These are phyloP conservation scores for Tylopilus sp. DNA, from an alignment of 768 basidiomycete genomes.

Conservation along the genomic window DNA sequence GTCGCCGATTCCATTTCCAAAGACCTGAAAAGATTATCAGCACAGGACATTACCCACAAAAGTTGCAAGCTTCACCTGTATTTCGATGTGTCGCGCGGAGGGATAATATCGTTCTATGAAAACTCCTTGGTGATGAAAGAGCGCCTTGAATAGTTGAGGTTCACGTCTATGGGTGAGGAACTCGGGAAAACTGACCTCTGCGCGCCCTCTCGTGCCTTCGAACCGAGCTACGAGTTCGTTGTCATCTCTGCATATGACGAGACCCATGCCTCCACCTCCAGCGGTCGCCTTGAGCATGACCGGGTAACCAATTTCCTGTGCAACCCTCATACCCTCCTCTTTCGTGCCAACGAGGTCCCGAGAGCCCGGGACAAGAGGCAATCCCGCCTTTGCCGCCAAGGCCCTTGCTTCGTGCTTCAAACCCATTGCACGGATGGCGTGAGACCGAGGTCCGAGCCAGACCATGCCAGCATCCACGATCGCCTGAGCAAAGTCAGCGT, in stretches of 20 bases:
- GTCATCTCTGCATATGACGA: conserved; percentile 49
- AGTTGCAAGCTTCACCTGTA: conserved; percentile 42
- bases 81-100: conserved; percentile 59
- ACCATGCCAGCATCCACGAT: conserved; percentile 47
- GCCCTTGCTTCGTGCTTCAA: conserved; percentile 56
- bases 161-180: not conserved
- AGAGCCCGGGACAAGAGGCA: conserved; percentile 58
- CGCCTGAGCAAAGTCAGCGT: conserved; percentile 48
- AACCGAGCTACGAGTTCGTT: conserved; percentile 38
- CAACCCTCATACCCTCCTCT: conserved; percentile 40
- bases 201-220: conserved; percentile 36
- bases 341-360: conserved; percentile 41
- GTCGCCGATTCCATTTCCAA: conserved; percentile 59
- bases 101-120: conserved; percentile 61
- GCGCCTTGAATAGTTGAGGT: conserved; percentile 25
- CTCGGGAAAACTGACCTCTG: conserved; percentile 26
- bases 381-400: conserved; percentile 43
- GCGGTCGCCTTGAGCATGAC: conserved; percentile 67
- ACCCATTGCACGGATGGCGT: conserved; percentile 53
- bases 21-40: conserved; percentile 41
- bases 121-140: conserved; percentile 50
- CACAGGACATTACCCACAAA: not conserved
- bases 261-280: conserved; percentile 69
- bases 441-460: conserved; percentile 55
- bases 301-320: conserved; percentile 49